Conservation (phyloP, 192 early-diverging fungal genomes). For the Thoreauomyces humboldtii region DNA sequence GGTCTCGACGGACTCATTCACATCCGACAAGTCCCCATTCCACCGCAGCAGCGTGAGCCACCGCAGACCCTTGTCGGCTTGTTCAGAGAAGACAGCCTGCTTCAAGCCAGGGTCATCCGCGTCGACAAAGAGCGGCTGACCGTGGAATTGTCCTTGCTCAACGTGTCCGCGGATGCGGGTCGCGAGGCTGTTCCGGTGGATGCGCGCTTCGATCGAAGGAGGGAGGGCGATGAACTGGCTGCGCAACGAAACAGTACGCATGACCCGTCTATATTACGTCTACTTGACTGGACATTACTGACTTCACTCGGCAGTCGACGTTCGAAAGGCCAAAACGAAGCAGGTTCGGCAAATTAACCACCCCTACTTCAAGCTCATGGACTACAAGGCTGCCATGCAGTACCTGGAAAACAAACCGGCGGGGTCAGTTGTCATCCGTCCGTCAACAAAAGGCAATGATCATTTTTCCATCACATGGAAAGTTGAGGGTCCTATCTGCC, state of each 20-base stretch:
- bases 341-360: constrained; percentile 71
- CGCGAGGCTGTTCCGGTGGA: constrained; percentile 52
- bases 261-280: no score
- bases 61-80: constrained; percentile 19
- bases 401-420: constrained; percentile 63
- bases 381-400: constrained; percentile 68
- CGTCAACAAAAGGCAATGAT: constrained; percentile 83
- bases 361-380: constrained; percentile 78
- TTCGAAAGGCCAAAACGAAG: constrained; percentile 35
- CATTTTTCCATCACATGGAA: constrained; percentile 95
- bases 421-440: constrained; percentile 84
- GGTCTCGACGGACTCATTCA: constrained; percentile 86
- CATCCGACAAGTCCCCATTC: constrained; percentile 49
- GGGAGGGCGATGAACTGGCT: constrained; percentile 21
- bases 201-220: constrained; percentile 56
- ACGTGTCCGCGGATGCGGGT: constrained; percentile 50
- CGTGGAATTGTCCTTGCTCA: constrained; percentile 72
- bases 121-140: constrained; percentile 75
- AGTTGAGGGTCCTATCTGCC: constrained; percentile 77
- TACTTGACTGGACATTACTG: background rate
- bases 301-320: constrained; percentile 11
- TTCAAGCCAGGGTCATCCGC: constrained; percentile 74
- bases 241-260: constrained; percentile 22
- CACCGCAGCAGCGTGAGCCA: background rate
- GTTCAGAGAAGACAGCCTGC: constrained; percentile 64